Evolutionary conservation across 106 monocot genomes (phyloP), one percentile per base, ranked within the genome.

Genomic region (Gastrodia elata): DNA sequence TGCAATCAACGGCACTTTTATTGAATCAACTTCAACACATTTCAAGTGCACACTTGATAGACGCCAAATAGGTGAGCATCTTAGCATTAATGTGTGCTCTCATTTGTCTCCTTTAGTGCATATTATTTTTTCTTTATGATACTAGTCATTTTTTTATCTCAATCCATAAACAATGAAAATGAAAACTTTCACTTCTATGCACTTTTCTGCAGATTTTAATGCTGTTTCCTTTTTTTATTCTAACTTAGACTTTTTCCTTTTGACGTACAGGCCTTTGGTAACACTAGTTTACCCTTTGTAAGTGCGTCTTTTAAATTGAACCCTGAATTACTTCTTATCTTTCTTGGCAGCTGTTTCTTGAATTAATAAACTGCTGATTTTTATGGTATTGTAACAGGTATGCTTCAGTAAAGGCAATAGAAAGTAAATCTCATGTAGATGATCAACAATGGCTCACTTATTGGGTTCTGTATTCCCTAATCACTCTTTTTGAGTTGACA

Each of bases 361-460:
- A 67, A 35, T 67, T 67, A 11, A 69, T 10, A 39, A 39, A 69
- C 8, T 24, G 69, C 32, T 73, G 3, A 81, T 22, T 5, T 56
- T 68, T 35, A 38, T 42, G 6, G 14, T 40, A 26, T 58, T 68
- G 43, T 71, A 15, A 67, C 89, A 96, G 95, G 65, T 96, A 96
- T 84, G 95, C 95, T 72, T 96, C 95, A 30, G 87, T 96, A 22
- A 87, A 83, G 56, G 95, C 95, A 64, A 96, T 96, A 74, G 95
- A 96, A 86, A 89, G 87, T 68, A 90, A 89, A 85, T 87, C 91
- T 58, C 82, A 80, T 48, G 79, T 82, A 18, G 95, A 96, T 73
- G 95, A 96, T 81, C 89, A 89, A 52, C 95, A 96, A 80, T 96
- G 95, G 95, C 92, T 96, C 69, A 92, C 92, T 67, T 92, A 96